Evolutionary conservation across 2,329 filamentous ascomycete genomes (phyloP).

Genomic region (Aureobasidium sp.): DNA sequence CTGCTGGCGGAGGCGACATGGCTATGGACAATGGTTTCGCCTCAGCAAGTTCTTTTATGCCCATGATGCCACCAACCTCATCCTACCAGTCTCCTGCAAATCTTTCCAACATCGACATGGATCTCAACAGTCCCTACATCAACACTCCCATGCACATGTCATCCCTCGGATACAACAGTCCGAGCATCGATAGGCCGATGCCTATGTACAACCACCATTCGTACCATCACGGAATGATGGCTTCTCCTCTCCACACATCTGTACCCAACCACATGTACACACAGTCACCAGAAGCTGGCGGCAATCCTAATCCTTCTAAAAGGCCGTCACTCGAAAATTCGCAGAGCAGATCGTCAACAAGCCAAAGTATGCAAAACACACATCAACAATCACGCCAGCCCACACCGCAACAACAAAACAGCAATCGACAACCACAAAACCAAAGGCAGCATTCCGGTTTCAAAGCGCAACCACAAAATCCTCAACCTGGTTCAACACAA

Average conservation of each 20-base stretch:
- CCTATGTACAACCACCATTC: slow-evolving; percentile 32
- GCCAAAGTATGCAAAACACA: slow-evolving; percentile 11
- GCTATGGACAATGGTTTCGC: slow-evolving; percentile 34
- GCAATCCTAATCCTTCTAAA: slow-evolving; percentile 17
- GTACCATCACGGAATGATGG: slow-evolving; percentile 31
- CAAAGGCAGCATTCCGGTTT: slow-evolving; percentile 17
- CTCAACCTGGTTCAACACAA: slow-evolving; percentile 22
- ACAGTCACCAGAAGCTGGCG: slow-evolving; percentile 23
- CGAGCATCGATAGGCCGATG: slow-evolving; percentile 27
- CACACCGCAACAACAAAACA: slow-evolving; percentile 12
- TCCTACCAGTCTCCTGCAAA: slow-evolving; percentile 37
- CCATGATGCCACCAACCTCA: slow-evolving; percentile 31
- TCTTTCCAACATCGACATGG: slow-evolving; percentile 31
- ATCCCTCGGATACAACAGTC: slow-evolving; percentile 32
- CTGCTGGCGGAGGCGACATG: slow-evolving; percentile 22
- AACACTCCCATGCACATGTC: slow-evolving; percentile 32
- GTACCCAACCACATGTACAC: slow-evolving; percentile 16
- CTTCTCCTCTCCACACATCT: slow-evolving; percentile 33
- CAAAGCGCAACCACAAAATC: slow-evolving; percentile 23
- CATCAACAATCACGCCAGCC: slow-evolving; percentile 20
- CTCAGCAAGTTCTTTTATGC: slow-evolving; percentile 26
- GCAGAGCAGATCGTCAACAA: slow-evolving; percentile 7
- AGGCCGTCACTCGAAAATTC: slow-evolving; percentile 9
- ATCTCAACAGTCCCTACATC: slow-evolving; percentile 34
- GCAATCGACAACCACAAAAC: slow-evolving; percentile 2